These are phyloP conservation scores for Jacaranda copaia DNA, from an alignment of 257 asterid species.

Conservation along the genomic window DNA sequence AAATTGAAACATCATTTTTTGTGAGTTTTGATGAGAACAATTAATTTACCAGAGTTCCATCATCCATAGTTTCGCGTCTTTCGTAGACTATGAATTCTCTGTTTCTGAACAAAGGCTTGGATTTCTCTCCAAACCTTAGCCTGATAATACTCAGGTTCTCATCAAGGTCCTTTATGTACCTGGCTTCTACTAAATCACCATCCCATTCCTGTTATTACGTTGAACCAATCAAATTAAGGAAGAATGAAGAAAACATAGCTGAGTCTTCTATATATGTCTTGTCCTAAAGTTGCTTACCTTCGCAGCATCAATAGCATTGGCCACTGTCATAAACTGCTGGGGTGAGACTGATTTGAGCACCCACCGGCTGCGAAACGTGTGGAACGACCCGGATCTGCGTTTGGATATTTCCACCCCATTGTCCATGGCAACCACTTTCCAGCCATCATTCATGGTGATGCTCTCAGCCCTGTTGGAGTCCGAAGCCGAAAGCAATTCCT, in stretches of 20 bases:
- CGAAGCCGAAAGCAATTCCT: conserved; percentile 84
- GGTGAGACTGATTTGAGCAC: conserved; percentile 73
- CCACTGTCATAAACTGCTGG: conserved; percentile 75
- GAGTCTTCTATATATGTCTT: no score
- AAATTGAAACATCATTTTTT: not conserved
- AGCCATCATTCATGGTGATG: conserved; percentile 45
- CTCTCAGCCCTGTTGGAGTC: conserved; percentile 58
- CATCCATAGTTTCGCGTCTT: conserved; percentile 92
- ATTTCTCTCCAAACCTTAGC: conserved; percentile 76
- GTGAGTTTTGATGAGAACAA: not conserved
- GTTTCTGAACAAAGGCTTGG: conserved; percentile 90
- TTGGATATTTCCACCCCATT: conserved; percentile 86
- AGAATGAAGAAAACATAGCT: not conserved
- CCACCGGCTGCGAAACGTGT: conserved; percentile 88
- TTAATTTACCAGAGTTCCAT: conserved; percentile 74
- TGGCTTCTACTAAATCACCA: conserved; percentile 77
- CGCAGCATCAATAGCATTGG: conserved; percentile 94
- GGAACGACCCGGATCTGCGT: conserved; percentile 74
- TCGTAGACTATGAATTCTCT: conserved; percentile 92
- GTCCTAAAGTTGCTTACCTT: conserved; percentile 50
- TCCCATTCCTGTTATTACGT: conserved; percentile 78
- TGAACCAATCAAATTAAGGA: not conserved
- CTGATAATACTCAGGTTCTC: conserved; percentile 81
- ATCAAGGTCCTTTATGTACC: conserved; percentile 78
- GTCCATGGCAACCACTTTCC: conserved; percentile 69